Evolutionary conservation across 1,284 basidiomycete genomes (phyloP).

Genomic region (Malassezia sympodialis): DNA sequence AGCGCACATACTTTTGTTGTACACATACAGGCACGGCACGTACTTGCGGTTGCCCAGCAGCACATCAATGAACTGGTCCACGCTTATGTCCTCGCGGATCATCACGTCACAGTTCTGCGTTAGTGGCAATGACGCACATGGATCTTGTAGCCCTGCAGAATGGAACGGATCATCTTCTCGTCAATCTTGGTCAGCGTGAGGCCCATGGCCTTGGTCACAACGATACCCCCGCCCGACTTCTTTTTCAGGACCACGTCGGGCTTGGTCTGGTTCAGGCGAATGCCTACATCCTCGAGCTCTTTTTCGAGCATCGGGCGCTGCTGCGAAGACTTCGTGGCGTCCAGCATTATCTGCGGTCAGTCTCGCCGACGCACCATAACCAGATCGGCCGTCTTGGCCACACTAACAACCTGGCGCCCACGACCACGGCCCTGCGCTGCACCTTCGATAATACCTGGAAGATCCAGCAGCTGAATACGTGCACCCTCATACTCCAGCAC

Average conservation of each 20-base stretch:
- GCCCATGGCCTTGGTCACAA: constrained; percentile 52
- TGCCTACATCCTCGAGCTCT: constrained; percentile 91
- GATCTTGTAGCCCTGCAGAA: constrained; percentile 55
- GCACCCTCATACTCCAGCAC: constrained; percentile 52
- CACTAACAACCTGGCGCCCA: constrained; percentile 78
- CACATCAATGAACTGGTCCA: constrained; percentile 94
- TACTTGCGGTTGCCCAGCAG: constrained; percentile 83
- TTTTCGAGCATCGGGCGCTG: constrained; percentile 77
- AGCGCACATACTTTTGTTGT: constrained; percentile 56
- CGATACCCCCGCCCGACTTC: constrained; percentile 63
- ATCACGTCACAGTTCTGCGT: constrained; percentile 35
- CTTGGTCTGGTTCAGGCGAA: constrained; percentile 75
- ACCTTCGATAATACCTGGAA: constrained; percentile 95
- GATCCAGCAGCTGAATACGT: constrained; percentile 56
- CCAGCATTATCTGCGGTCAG: constrained; percentile 62
- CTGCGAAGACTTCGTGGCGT: constrained; percentile 90
- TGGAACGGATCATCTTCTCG: constrained; percentile 83
- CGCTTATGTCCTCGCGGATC: constrained; percentile 58
- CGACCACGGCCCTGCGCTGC: constrained; percentile 70
- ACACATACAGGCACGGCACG: constrained; percentile 79
- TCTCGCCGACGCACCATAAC: constrained; percentile 51
- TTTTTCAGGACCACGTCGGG: constrained; percentile 65
- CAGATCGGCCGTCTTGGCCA: constrained; percentile 81
- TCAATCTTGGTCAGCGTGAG: constrained; percentile 90
- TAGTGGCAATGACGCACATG: constrained; percentile 18